Conservation (phyloP, 768 basidiomycete species). For the Antrodiella citrinella region DNA sequence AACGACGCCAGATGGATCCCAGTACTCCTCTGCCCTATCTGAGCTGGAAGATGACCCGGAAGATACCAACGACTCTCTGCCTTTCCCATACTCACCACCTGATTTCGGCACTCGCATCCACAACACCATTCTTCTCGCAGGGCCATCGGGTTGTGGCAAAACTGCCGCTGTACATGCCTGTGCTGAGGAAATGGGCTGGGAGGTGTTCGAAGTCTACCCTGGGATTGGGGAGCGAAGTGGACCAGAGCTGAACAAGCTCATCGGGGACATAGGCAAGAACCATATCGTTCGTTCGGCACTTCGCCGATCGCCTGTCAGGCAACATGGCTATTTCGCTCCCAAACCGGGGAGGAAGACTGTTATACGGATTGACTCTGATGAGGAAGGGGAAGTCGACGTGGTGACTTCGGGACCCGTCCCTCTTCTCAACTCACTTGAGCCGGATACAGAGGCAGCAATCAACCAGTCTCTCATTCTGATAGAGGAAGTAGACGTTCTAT, state of each 20-base stretch:
- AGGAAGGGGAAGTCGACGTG: constrained; percentile 7
- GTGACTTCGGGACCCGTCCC: background rate
- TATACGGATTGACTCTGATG: constrained; percentile 12
- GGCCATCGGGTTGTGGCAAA: constrained; percentile 84
- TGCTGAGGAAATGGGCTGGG: constrained; percentile 90
- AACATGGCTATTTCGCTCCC: constrained; percentile 4
- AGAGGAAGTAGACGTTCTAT: constrained; percentile 94
- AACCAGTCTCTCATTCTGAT: constrained; percentile 85
- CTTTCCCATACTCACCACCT: constrained; percentile 7
- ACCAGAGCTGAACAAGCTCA: constrained; percentile 63
- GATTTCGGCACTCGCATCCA: constrained; percentile 46
- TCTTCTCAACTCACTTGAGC: background rate
- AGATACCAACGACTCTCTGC: background rate
- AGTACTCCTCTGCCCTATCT: background rate
- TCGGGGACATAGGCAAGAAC: constrained; percentile 92
- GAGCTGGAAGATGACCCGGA: constrained; percentile 5
- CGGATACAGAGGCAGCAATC: constrained; percentile 21
- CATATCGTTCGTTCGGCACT: constrained; percentile 36
- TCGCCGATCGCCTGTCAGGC: constrained; percentile 8
- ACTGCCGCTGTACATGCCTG: constrained; percentile 91
- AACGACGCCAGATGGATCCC: background rate
- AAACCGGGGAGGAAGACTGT: constrained; percentile 7
- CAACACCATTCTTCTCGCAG: constrained; percentile 81
- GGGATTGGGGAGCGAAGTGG: constrained; percentile 89
- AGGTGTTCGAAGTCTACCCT: constrained; percentile 94